phyloP scores from a whole-genome alignment of 148 eudicot species.

The Cornus suecica region DNA sequence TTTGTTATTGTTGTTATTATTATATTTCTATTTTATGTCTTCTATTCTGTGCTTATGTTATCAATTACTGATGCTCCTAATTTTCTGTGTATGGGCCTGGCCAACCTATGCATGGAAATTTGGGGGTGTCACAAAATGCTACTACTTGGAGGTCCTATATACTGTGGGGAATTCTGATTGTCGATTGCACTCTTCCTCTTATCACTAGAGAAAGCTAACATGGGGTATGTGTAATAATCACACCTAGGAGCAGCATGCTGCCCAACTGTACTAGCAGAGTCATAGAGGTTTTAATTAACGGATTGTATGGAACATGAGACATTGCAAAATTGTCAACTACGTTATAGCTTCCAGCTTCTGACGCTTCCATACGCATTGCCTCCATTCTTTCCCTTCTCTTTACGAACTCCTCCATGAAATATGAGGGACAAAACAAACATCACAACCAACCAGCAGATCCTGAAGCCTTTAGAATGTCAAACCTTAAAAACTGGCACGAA shows the following conservation, averaged over 20 bases:
- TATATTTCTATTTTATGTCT: no score
- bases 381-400: conserved; percentile 76
- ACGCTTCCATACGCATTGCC: conserved; percentile 76
- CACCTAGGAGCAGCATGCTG: conserved; percentile 34
- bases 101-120: no score
- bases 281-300: conserved; percentile 44
- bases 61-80: no score
- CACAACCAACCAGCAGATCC: no score
- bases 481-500: no score
- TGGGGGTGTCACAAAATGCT: conserved; percentile 6
- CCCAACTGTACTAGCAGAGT: conserved; percentile 12
- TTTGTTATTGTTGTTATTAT: no score
- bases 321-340: conserved; percentile 13
- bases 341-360: conserved; percentile 23
- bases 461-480: no score
- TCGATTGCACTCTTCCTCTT: conserved; percentile 31
- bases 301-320: conserved; percentile 44
- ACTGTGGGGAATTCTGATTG: conserved; percentile 29
- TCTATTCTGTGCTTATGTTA: no score
- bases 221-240: conserved; percentile 78
- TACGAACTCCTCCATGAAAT: conserved; percentile 76
- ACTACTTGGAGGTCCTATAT: conserved; percentile 31
- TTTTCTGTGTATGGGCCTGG: no score
- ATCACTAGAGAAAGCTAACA: conserved; percentile 62
- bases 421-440: no score